Conservation (phyloP, 306 rosid species). For the Acacia melanoxylon region DNA sequence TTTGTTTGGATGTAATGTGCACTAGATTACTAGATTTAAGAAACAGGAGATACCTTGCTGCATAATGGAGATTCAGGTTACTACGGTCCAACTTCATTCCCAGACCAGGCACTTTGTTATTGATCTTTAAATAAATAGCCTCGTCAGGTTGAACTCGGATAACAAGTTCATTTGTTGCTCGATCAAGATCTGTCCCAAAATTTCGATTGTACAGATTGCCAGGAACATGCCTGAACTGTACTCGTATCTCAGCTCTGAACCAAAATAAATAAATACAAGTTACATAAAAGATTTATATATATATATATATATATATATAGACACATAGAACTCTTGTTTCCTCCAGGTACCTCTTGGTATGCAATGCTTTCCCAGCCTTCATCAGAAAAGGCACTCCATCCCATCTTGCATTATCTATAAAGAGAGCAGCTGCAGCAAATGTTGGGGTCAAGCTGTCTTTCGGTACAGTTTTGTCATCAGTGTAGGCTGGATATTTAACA, state of each 20-base stretch:
- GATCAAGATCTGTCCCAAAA: conserved; percentile 77
- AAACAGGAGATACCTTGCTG: conserved; percentile 65
- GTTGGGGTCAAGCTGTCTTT: conserved; percentile 86
- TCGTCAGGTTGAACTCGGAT: conserved; percentile 94
- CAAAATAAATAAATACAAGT: conserved; percentile 18
- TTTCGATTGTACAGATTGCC: conserved; percentile 80
- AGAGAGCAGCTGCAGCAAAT: conserved; percentile 92
- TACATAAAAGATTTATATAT: background rate
- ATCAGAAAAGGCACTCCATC: conserved; percentile 92
- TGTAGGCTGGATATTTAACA: conserved; percentile 69
- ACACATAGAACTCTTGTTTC: background rate
- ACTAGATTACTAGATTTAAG: background rate
- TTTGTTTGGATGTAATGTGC: conserved; percentile 2
- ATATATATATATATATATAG: background rate
- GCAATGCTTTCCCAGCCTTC: conserved; percentile 95
- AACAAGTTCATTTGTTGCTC: conserved; percentile 81
- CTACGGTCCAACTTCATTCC: conserved; percentile 91
- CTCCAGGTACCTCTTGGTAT: conserved; percentile 57
- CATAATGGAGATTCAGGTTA: conserved; percentile 79
- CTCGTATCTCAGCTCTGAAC: conserved; percentile 88
- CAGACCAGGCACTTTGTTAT: conserved; percentile 87
- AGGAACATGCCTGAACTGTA: conserved; percentile 91
- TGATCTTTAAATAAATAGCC: conserved; percentile 84
- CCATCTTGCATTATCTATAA: conserved; percentile 93
- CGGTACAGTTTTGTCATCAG: conserved; percentile 84